Base-by-base conservation (phyloP, 2,329 filamentous ascomycete genomes). In the Graphilbum sp. region DNA sequence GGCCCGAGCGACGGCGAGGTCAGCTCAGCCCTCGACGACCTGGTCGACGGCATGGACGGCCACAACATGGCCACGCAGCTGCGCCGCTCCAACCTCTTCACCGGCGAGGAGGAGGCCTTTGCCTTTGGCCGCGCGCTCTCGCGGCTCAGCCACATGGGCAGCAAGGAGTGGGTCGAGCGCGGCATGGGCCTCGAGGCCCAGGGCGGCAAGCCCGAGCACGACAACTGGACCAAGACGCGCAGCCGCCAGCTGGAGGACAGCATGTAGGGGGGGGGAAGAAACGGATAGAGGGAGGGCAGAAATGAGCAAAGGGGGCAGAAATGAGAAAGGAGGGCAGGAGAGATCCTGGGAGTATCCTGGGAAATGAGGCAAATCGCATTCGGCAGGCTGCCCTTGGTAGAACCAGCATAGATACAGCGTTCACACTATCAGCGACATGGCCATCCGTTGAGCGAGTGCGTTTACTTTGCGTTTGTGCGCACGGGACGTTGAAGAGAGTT, bases 91-190 rank as follows among this genome's bases (percentile, higher is more conserved):
- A 83, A 72, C 46, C 72, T 96, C 30, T 98, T 98, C 56, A 82
- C 79, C 2, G 90, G 90, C 31, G 90, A 95, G 41, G 90, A 98
- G 62, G 90, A 98, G 60, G 73, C 85, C 0, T 98, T 98, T 62
- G 90, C 90, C 0, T 98, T 98, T 63, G 86, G 86, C 19, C 66
- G 90, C 38, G 90, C 90, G 1, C 57, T 96, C 48, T 87, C 79
- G 38, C 66, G 90, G 40, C 60, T 98, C 43, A 79, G 67, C 39
- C 86, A 96, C 59, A 98, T 98, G 90, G 84, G 86, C 17, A 90
- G 84, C 54, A 74, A 76, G 55, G 81, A 95, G 55, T 98, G 90
- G 90, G 82, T 96, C 3, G 88, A 96, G 60, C 61, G 86, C 13
- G 87, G 74, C 2, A 72, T 75, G 66, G 69, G 77, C 0, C 52